Evolutionary conservation across 768 basidiomycete species (phyloP), one percentile per base, ranked within the genome.

Genomic region (Pleurotus giganteus): DNA sequence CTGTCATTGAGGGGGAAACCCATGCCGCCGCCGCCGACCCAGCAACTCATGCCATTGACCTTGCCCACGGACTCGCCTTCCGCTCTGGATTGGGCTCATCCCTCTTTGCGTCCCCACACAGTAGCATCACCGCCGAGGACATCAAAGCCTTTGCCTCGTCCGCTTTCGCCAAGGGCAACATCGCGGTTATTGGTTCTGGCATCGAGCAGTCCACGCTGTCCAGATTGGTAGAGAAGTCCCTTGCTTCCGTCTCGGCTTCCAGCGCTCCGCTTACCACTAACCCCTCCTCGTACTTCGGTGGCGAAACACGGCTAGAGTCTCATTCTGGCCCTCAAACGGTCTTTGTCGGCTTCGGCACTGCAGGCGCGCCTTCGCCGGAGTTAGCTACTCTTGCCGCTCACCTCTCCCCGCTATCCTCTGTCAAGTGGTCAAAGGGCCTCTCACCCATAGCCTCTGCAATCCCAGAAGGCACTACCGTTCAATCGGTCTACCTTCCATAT

Each of bases 61-160:
- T 87, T 32, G 94, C 94, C 3, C 96, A 98, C 69, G 71, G 81
- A 41, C 77, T 95, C 55, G 95, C 96, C 41, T 99, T 98, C 89
- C 93, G 95, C 65, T 79, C 77, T 39, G 96, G 96, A 13, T 93
- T 98, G 63, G 96, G 96, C 62, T 81, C 89, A 61, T 88, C 95
- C 21, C 82, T 98, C 57, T 93, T 91, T 71, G 88, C 94, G 17
- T 75, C 86, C n/a, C 75, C 83, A 13, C 85, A 90, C 65, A 73
- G 27, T 21, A 32, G 19, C 39, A 70, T 91, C 62, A 80, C 84
- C 45, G 77, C 80, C 19, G 80, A 79, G 11, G 88, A 92, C 60
- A 80, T 96, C 63, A 85, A 86, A 66, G 72, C 80, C 2, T 94
- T 82, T 63, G 93, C 93, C 58, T 69, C 80, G 27, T 70, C 82